Base-by-base conservation (phyloP, 1,284 basidiomycete species). In the Ustilago xerochloae region DNA sequence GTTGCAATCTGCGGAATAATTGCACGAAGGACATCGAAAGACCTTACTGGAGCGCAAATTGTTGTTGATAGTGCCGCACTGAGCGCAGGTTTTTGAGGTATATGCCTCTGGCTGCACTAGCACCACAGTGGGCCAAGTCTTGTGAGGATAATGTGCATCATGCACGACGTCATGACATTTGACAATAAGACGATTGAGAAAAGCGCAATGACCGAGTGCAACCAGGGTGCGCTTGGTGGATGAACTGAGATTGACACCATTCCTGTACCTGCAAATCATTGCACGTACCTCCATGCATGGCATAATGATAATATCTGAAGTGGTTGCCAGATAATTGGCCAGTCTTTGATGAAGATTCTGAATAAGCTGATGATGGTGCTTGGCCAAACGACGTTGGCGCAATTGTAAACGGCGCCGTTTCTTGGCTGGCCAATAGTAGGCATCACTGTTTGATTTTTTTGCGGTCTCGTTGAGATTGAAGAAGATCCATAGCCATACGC, bases 231-330 rank as follows among this genome's bases (percentile, higher is more conserved):
- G 18, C 39, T 30, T 53, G 24, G 51, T 53, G 6, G 26, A 41
- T 2, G 2, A 9, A 22, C 20, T 24, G 38, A 59, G 47, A 9
- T 36, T 4, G 12, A n/a, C n/a, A n/a, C n/a, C n/a, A n/a, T 36
- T 35, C 28, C 15, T 49, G 30, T 39, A 39, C n/a, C 39, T 35
- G 39, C n/a, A n/a, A n/a, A 59, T 33, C 56, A 50, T 51, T 1
- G 22, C 8, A 12, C 3, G 3, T 20, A 59, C 48, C 22, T 59
- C 56, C 48, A 45, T 59, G 22, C 48, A 38, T 1, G 48, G 56
- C 56, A 59, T 59, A 10, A 59, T 16, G n/a, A 51, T 26, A 6
- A 57, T 9, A 38, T 49, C 36, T 13, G 55, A 57, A 3, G 47
- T 26, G 13, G 28, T 15, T 8, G 55, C 55, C 6, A 49, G 46